Conservation (phyloP, 2,329 filamentous ascomycete species). For the Penicillium frequentans region DNA sequence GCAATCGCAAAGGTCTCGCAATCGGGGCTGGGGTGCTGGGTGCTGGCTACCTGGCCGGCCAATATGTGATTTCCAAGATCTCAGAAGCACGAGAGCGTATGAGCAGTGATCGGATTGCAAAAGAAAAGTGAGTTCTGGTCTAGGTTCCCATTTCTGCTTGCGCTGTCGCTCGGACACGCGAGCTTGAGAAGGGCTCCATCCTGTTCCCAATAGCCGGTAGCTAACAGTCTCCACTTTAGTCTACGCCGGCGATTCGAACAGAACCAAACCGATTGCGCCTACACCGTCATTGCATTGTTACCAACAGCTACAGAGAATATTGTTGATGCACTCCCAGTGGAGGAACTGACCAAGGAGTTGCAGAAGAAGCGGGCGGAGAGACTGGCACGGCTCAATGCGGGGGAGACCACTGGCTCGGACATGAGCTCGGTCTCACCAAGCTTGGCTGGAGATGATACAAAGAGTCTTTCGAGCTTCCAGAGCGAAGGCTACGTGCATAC, state of each 20-base stretch:
- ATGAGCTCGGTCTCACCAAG: conserved; percentile 62
- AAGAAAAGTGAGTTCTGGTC: conserved; percentile 75
- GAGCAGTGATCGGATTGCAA: conserved; percentile 91
- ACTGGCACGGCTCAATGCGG: conserved; percentile 57
- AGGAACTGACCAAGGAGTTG: conserved; percentile 88
- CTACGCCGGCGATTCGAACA: conserved; percentile 95
- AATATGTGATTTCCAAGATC: conserved; percentile 90
- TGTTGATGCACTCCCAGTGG: conserved; percentile 82
- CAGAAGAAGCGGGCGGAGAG: conserved; percentile 87
- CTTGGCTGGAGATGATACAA: conserved; percentile 77
- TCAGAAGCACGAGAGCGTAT: conserved; percentile 93
- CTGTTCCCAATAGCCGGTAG: conserved; percentile 5
- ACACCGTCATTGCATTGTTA: conserved; percentile 92
- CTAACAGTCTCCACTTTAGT: conserved; percentile 49
- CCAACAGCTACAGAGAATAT: conserved; percentile 90
- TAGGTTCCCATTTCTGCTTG: neutral
- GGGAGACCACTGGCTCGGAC: conserved; percentile 59
- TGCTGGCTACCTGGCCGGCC: conserved; percentile 85
- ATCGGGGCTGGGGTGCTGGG: conserved; percentile 85
- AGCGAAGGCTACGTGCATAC: conserved; percentile 82
- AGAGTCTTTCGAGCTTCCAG: conserved; percentile 71
- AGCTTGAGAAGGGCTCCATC: conserved; percentile 10
- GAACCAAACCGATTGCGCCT: conserved; percentile 98
- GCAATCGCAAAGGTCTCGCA: conserved; percentile 86
- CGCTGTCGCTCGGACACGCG: conserved; percentile 6